A percentile compares a stretch with the other conserved stretches of the same genome.
These are phyloP conservation scores for Kingdonia uniflora DNA, from an alignment of 164 flowering plant species.

Conservation along the genomic window DNA sequence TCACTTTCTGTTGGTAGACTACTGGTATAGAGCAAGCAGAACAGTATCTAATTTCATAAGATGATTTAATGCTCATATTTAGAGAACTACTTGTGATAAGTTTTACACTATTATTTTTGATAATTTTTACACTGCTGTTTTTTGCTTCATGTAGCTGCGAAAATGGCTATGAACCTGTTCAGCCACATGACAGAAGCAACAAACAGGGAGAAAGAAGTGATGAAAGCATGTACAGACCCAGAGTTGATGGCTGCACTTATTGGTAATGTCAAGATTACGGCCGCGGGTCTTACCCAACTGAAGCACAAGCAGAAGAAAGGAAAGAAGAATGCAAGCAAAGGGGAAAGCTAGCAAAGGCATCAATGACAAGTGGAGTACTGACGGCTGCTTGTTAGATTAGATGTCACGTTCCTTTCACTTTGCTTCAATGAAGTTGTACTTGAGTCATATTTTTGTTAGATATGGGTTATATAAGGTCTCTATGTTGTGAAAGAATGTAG, in stretches of 20 bases:
- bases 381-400: no score
- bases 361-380: no score
- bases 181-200: conserved; percentile 78
- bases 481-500: no score
- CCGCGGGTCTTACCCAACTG: conserved; percentile 80
- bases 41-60: background rate
- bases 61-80: no score
- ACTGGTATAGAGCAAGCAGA: no score
- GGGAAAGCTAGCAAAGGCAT: background rate
- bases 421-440: background rate
- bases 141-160: conserved; percentile 9
- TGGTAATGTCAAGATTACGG: conserved; percentile 78
- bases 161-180: conserved; percentile 84
- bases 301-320: conserved; percentile 91
- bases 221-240: conserved; percentile 96
- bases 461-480: no score
- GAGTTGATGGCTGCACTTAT: conserved; percentile 85
- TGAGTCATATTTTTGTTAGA: background rate
- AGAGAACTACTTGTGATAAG: no score
- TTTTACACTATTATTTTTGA: no score
- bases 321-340: conserved; percentile 36
- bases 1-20: no score
- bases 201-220: conserved; percentile 81
- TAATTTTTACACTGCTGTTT: no score
- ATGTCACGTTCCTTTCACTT: no score